Evolutionary conservation across 495 filamentous ascomycete species (phyloP), one percentile per base, ranked within the genome.

Genomic region (Pyronema omphalodes): DNA sequence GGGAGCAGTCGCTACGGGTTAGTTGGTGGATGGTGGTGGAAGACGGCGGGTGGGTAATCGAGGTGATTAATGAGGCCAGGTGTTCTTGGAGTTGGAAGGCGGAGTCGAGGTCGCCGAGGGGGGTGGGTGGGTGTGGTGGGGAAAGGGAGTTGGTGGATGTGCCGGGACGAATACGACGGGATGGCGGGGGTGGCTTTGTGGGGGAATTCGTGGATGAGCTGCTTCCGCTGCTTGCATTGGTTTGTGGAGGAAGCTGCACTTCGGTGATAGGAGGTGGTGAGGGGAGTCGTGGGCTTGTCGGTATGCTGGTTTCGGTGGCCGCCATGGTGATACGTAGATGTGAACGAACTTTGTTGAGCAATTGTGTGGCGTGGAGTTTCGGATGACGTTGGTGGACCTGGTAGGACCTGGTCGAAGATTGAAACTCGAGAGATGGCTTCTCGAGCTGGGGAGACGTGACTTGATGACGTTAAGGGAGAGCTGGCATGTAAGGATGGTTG

Each of bases 11-110:
- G 43, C 81, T 73, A 60, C 80, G 79, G 54, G 74, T 84, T 51
- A 98, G 79, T 17, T 89, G 79, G 46, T 74, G 65, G 3, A 73
- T 75, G 9, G 65, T 71, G 47, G 71, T 63, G 3, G 62, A 64
- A 40, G 34, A 52, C 11, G 57, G 50, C 3, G 62, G 61, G 58
- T 78, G 76, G 1, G 86, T 93, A 69, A 83, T 82, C 61, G 79
- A 69, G 66, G 84, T 76, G 69, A 94, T 83, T 9, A 96, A 78
- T 11, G 93, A 84, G 68, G 89, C 88, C 46, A 98, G 79, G 65
- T 98, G 93, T 71, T 98, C 91, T 67, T 94, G 91, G n/a, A 95
- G 80, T 67, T 93, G 91, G 65, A 98, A 98, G 52, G 91, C 83
- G 8, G 88, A 94, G 65, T 96, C 88, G 64, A 98, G 82, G 78